Conservation (phyloP, 495 filamentous ascomycete species). For the Penicillium longicatenatum region DNA sequence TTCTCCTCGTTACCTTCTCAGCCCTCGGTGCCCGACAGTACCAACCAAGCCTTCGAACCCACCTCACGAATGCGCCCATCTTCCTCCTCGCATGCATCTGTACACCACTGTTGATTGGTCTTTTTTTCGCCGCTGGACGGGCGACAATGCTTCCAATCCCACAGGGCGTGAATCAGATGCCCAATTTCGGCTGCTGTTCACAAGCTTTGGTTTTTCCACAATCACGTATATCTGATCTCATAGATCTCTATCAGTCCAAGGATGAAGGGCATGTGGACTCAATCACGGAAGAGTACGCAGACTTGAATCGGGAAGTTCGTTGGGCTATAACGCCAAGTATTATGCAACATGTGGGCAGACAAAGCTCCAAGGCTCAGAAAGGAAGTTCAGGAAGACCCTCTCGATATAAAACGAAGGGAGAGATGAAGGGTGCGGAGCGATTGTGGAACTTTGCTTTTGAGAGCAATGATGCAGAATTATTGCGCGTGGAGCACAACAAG, state of each 20-base stretch:
- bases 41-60: background rate
- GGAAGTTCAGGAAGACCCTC: background rate
- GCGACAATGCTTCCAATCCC: slow-evolving; percentile 37
- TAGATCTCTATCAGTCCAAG: slow-evolving; percentile 2
- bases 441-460: slow-evolving; percentile 8
- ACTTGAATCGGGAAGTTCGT: slow-evolving; percentile 31
- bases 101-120: slow-evolving; percentile 31
- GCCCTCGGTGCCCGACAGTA: slow-evolving; percentile 4
- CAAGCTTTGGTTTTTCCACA: slow-evolving; percentile 3
- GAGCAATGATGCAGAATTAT: background rate
- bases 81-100: slow-evolving; percentile 22
- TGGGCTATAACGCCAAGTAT: slow-evolving; percentile 53
- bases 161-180: slow-evolving; percentile 49
- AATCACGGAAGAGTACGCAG: slow-evolving; percentile 48
- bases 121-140: slow-evolving; percentile 39
- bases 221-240: background rate
- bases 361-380: slow-evolving; percentile 28
- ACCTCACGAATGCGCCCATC: slow-evolving; percentile 10
- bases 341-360: slow-evolving; percentile 50
- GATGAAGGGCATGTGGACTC: slow-evolving; percentile 33
- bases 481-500: background rate
- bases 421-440: background rate
- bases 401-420: background rate
- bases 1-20: slow-evolving; percentile 15
- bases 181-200: slow-evolving; percentile 51